Conservation (phyloP, 2,329 filamentous ascomycete genomes). For the Rutstroemia sp. region DNA sequence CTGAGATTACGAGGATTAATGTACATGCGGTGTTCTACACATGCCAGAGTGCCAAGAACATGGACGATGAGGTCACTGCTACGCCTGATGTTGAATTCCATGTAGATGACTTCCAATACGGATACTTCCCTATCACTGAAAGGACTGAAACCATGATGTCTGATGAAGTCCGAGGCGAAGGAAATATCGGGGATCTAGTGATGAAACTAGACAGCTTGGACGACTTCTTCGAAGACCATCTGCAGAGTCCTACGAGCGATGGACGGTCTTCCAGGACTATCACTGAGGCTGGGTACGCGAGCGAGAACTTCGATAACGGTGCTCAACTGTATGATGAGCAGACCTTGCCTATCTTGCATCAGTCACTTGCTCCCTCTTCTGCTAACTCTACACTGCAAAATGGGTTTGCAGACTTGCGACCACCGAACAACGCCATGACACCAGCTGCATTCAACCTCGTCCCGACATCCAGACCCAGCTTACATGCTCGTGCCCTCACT, state of each 20-base stretch:
- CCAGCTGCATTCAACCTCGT: conserved; percentile 48
- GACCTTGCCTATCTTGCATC: conserved; percentile 81
- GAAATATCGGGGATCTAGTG: conserved; percentile 75
- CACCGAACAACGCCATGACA: conserved; percentile 57
- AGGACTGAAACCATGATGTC: conserved; percentile 90
- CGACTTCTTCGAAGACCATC: conserved; percentile 68
- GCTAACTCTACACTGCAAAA: conserved; percentile 76
- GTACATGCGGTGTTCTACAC: conserved; percentile 96
- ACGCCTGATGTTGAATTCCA: conserved; percentile 89
- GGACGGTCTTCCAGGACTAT: conserved; percentile 55
- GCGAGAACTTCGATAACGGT: conserved; percentile 56
- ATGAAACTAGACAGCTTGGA: conserved; percentile 72
- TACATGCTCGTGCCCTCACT: conserved; percentile 79
- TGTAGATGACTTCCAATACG: conserved; percentile 64
- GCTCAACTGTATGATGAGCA: conserved; percentile 89
- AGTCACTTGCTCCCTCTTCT: conserved; percentile 64
- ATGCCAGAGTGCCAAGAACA: conserved; percentile 61
- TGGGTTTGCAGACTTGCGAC: conserved; percentile 67
- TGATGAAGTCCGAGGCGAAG: conserved; percentile 58
- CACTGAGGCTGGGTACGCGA: conserved; percentile 57
- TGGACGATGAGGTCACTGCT: conserved; percentile 52
- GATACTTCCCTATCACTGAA: conserved; percentile 56
- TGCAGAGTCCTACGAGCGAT: conserved; percentile 51
- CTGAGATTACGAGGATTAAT: conserved; percentile 77
- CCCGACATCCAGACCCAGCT: conserved; percentile 50